Percentiles rank a stretch among this genome's conserved stretches.
phyloP scores from a whole-genome alignment of 1,139 yeast genomes.

The Nakaseomyces glabratus region DNA sequence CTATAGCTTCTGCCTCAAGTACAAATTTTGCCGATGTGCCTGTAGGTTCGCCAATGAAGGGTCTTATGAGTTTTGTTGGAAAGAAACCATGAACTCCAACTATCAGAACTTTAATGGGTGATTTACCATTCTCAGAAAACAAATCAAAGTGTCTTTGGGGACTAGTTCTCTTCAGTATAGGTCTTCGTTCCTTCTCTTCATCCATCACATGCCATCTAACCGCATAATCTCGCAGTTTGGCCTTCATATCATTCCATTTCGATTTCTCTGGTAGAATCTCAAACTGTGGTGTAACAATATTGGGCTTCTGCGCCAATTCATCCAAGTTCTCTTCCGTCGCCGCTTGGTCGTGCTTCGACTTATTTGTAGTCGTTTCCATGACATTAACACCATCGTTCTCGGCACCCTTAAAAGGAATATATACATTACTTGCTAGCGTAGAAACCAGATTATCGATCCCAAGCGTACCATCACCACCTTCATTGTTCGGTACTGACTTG shows the following conservation, averaged over 20 bases:
- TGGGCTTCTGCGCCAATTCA: conserved; percentile 16
- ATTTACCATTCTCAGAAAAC: conserved; percentile 16
- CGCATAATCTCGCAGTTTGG: conserved; percentile 11
- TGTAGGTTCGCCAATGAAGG: conserved; percentile 84
- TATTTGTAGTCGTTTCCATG: conserved; percentile 14
- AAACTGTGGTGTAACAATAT: conserved; percentile 28
- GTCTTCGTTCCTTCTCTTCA: conserved; percentile 11
- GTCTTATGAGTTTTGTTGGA: conserved; percentile 77
- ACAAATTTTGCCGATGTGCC: conserved; percentile 87
- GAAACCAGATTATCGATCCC: too few species aligned
- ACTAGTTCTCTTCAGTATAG: conserved; percentile 16
- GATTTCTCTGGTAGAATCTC: conserved; percentile 24
- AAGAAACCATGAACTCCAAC: conserved; percentile 95
- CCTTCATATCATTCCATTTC: conserved; percentile 3
- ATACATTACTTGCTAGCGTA: too few species aligned
- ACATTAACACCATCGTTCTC: conserved; percentile 18
- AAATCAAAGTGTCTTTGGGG: conserved; percentile 17
- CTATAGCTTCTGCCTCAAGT: conserved; percentile 72
- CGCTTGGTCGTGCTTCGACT: conserved; percentile 12
- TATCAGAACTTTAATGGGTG: conserved; percentile 38
- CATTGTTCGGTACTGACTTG: conserved; percentile 3
- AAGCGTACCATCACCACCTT: neutral
- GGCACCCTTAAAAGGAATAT: conserved; percentile 15
- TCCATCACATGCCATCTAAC: conserved; percentile 18
- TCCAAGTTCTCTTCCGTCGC: conserved; percentile 6